Base-by-base conservation (phyloP, 306 rosid genomes). In the Trifolium repens region DNA sequence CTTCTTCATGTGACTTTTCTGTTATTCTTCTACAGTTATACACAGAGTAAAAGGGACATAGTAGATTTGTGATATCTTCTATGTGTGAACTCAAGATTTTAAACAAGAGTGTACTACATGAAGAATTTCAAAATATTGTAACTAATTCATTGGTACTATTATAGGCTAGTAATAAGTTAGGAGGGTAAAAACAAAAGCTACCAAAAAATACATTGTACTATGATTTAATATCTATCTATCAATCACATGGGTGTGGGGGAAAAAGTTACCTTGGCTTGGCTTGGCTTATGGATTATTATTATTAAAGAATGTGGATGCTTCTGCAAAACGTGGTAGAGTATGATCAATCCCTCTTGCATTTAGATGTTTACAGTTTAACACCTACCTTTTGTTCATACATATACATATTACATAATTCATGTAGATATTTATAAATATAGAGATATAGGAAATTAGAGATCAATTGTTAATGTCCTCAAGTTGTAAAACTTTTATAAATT, bases 241-340 rank as follows among this genome's bases (percentile, higher is more conserved):
- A 32, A 60, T 77, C 81, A 76, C 81, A 76, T 84, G 73, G 49
- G 6, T 58, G 61, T 52, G 68, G 63, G 16, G n/a, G 52, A 13
- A 12, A 60, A 76, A 77, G 80, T 39, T 83, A 78, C 75, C 80
- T 80, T 74, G 44, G 22, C 10, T 50, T 50, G 57, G 40, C 9
- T 39, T 39, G 9, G 8, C 40, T 39, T 39, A 39, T 39, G 42
- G 42, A 39, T 39, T 39, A 39, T 39, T 37, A 37, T 1, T 39
- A 39, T 39, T 39, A 39, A 39, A 7, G 42, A 35, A 63, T n/a
- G 77, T 69, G 73, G 83, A 79, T 81, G 88, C 80, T 78, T 82
- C 85, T 84, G 86, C 85, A 77, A 79, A 81, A 81, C 30, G 79
- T 78, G 80, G 80, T 83, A 72, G 83, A 58, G 79, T 78, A 67